These are phyloP conservation scores for Cornus kousa DNA, from an alignment of 148 eudicot genomes.

Conservation along the genomic window DNA sequence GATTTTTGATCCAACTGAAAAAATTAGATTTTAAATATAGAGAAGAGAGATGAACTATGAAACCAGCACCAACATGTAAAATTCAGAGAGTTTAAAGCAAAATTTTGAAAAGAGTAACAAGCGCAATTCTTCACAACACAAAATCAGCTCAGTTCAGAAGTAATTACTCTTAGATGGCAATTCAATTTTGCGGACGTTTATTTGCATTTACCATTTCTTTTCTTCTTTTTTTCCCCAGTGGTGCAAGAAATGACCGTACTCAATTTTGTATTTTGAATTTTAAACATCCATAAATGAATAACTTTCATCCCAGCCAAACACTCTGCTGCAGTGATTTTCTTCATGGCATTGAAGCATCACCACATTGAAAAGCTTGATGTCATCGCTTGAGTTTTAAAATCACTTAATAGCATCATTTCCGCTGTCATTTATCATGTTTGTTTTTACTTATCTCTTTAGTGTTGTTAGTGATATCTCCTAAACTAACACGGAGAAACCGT, in stretches of 20 bases:
- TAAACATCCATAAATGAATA: not conserved
- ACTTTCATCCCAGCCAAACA: not conserved
- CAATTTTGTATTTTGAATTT: constrained; percentile 2
- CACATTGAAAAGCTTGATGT: not conserved
- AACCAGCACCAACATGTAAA: not conserved
- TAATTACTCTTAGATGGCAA: constrained; percentile 1
- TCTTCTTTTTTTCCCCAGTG: not conserved
- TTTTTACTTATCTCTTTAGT: not conserved
- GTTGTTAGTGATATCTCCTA: not conserved
- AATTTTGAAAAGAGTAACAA: not conserved
- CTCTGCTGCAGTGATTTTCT: not conserved
- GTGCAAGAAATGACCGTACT: not conserved
- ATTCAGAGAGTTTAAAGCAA: not conserved
- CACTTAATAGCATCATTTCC: not conserved
- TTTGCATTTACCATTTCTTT: not conserved
- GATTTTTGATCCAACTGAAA: constrained; percentile 17
- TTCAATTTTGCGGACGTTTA: not conserved
- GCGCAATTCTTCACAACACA: not conserved
- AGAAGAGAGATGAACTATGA: not conserved
- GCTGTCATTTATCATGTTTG: not conserved
- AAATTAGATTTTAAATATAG: not conserved
- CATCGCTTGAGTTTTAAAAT: not conserved
- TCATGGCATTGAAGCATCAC: constrained; percentile 2
- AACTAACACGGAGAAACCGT: not conserved
- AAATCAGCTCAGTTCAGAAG: not conserved